Conservation (phyloP, 257 asterid genomes). For the Petrea volubilis region DNA sequence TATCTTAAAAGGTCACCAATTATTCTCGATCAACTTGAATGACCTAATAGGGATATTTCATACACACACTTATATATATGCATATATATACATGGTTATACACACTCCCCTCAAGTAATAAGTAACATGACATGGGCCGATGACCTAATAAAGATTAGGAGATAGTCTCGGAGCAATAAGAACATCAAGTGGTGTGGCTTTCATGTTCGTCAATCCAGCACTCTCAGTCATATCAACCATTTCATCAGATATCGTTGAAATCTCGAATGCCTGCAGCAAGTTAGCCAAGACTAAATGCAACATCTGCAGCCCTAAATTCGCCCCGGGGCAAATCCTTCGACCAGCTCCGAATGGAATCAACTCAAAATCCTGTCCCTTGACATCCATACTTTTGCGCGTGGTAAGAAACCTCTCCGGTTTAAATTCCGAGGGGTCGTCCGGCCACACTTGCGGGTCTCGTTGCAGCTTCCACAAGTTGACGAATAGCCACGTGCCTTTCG, state of each 20-base stretch:
- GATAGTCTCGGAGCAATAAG: not conserved
- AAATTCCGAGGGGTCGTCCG: not conserved
- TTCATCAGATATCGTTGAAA: not conserved
- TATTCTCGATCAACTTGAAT: no score
- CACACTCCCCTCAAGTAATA: no score
- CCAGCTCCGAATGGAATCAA: not conserved
- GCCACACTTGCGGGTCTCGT: not conserved
- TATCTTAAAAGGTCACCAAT: no score
- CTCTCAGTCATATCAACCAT: not conserved
- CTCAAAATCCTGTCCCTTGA: not conserved
- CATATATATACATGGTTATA: no score
- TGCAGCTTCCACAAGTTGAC: constrained; percentile 4
- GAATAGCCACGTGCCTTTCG: not conserved
- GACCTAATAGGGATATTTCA: no score
- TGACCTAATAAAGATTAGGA: not conserved
- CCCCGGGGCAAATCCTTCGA: not conserved
- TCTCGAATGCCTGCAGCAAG: not conserved
- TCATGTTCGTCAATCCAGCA: not conserved
- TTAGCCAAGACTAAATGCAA: not conserved
- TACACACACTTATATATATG: no score
- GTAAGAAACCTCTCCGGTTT: constrained; percentile 3
- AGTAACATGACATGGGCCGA: no score
- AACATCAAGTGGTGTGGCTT: not conserved
- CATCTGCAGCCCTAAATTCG: not conserved
- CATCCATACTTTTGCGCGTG: not conserved